Evolutionary conservation across 768 basidiomycete genomes (phyloP), one percentile per base, ranked within the genome.

Genomic region (Rhizopogon vinicolor): DNA sequence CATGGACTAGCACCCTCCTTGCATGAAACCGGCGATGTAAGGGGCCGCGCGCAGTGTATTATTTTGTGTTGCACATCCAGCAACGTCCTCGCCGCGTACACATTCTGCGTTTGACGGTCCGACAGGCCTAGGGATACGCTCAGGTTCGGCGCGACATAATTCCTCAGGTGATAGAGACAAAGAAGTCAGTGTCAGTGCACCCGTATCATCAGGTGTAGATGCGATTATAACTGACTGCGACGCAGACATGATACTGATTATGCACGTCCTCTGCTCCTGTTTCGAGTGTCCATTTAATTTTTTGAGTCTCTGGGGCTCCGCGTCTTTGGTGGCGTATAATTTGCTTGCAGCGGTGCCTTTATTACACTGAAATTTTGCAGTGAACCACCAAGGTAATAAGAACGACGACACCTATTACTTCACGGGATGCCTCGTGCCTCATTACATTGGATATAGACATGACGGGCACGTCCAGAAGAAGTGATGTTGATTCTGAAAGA

Each of bases 281-380:
- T 43, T 61, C 55, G 51, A 3, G 16, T 45, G 1, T 58, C 50
- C 7, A 37, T 41, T 40, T 12, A 37, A 13, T 12, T 37, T 1
- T 58, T 57, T 44, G 56, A 62, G 16, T 48, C 52, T 33, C 35
- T 14, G 13, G 63, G 41, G 62, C 33, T 58, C 55, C 16, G 61
- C 42, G 25, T 61, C 56, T 29, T 35, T 61, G 13, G 54, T 60
- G 12, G 55, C 58, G 31, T 62, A 60, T 33, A 62, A 58, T 53
- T 49, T 55, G 0, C 37, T 62, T 9, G 63, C 58, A 14, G 33
- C 55, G 37, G 49, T 53, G 22, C 49, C 22, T 53, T 28, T 62
- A 58, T 52, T 60, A 57, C 6, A 9, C 18, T 3, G 19, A 14
- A 14, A 35, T 0, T 37, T 16, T 49, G 14, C 14, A 9, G 14